Base-by-base conservation (phyloP, 2,329 filamentous ascomycete species). In the Hypoxylon rubiginosum region DNA sequence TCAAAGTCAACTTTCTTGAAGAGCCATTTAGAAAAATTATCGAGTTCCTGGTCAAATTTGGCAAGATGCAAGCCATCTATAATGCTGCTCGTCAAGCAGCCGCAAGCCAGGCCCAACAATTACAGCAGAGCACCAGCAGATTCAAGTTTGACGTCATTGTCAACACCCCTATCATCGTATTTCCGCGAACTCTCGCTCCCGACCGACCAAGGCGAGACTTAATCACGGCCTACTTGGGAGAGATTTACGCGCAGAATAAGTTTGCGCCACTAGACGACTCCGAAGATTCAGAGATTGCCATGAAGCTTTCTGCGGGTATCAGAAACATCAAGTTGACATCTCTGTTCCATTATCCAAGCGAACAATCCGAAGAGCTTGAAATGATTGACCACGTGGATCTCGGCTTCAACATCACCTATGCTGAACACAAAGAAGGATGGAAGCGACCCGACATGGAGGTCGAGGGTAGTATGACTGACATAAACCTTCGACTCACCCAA, bases 1-100 rank as follows among this genome's bases (percentile, higher is more conserved):
- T 99, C 78, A 98, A 97, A 81, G 85, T 99, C 76, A 98, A 97
- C 77, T 99, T 99, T 77, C 82, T 98, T 3, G 95, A 97, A 67
- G 97, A 99, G 78, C 96, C 96, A 0, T 97, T 98, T 83, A 90
- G 96, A 56, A 98, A 98, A 81, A 98, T 99, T 69, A 93, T 99
- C 79, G 93, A 97, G 71, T 99, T 99, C 79, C 84, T 97, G 46
- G 94, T 99, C 78, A 99, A 99, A 75, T 99, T 99, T 78, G 96
- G 97, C 66, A 97, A 97, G 80, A 99, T 99, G 96, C 96, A 99
- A 79, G 95, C 96, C 21, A 92, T 99, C 57, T 99, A 97, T 83
- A 99, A 99, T 76, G 95, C 96, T 45, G 96, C 97, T 11, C 89
- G 97, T 34, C 93, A 97, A 79, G 97, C 95, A 41, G 96, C 97